Conservation (phyloP, 257 asterid genomes). For the Thymus mandschuricus region DNA sequence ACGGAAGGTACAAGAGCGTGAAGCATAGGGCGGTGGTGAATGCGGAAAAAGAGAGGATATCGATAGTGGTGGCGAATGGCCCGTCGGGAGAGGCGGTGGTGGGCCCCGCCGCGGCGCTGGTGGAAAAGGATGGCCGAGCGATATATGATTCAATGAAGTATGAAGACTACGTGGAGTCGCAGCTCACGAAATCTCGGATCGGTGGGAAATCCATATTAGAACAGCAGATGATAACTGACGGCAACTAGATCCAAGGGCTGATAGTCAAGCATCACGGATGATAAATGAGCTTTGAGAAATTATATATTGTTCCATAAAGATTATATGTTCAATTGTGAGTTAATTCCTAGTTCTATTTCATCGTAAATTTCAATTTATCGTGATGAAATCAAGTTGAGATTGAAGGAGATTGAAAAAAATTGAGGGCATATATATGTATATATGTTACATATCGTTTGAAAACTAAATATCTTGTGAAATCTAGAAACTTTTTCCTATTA, state of each 20-base stretch:
- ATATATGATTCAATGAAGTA: conserved; percentile 48
- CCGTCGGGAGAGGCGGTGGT: conserved; percentile 56
- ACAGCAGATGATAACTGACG: background rate
- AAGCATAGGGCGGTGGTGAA: conserved; percentile 50
- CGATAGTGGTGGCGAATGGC: conserved; percentile 54
- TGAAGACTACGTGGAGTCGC: conserved; percentile 49
- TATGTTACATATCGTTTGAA: no score
- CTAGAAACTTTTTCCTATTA: no score
- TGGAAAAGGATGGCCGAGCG: conserved; percentile 32
- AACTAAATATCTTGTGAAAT: no score
- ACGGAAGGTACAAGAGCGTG: conserved; percentile 48
- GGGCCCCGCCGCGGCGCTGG: conserved; percentile 45
- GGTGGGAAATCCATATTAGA: conserved; percentile 47
- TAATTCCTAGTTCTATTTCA: no score
- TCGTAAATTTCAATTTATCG: no score
- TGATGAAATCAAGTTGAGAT: no score
- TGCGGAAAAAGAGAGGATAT: conserved; percentile 35
- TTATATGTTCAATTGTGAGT: no score
- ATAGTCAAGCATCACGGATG: no score
- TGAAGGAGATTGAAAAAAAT: no score
- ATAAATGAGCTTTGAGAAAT: no score
- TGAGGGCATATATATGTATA: no score
- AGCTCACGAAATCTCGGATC: conserved; percentile 40
- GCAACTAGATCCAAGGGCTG: background rate
- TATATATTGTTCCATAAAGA: no score